Evolutionary conservation across 805 yeast species (phyloP).

Genomic region (Monosporozyma unispora): DNA sequence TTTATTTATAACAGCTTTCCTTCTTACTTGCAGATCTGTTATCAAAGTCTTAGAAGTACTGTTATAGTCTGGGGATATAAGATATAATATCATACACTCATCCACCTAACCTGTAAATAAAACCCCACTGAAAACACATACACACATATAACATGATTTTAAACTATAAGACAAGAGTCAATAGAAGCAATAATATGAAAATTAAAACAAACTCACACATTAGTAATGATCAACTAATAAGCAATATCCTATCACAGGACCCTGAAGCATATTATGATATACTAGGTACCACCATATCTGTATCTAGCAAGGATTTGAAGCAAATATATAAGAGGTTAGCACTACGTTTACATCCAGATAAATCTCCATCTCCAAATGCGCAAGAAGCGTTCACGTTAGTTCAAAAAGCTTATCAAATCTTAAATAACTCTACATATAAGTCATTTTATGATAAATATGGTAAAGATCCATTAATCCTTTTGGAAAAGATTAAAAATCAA

Average conservation of each 20-base stretch:
- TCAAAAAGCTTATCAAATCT: conserved; percentile 85
- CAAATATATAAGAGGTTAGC: conserved; percentile 1
- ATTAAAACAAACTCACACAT: background rate
- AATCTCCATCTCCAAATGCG: background rate
- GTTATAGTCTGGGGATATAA: too few species aligned
- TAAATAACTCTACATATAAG: conserved; percentile 56
- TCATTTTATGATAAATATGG: conserved; percentile 51
- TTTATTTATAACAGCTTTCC: background rate
- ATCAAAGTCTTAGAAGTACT: too few species aligned
- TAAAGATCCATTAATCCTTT: conserved; percentile 1
- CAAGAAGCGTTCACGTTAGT: conserved; percentile 35
- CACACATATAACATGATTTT: background rate
- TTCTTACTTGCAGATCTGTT: too few species aligned
- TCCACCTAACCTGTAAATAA: too few species aligned
- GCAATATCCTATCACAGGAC: background rate
- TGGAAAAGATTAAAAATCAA: background rate
- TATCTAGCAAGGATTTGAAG: background rate
- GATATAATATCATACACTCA: too few species aligned
- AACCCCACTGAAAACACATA: background rate
- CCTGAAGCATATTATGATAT: conserved; percentile 53
- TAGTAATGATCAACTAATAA: background rate
- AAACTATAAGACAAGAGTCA: background rate
- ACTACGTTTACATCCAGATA: conserved; percentile 3
- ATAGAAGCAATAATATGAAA: background rate
- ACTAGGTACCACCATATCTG: conserved; percentile 30